Percentiles rank a stretch among this genome's conserved stretches.
Conservation (phyloP, 2,329 filamentous ascomycete genomes). For the Scorias spongiosa region DNA sequence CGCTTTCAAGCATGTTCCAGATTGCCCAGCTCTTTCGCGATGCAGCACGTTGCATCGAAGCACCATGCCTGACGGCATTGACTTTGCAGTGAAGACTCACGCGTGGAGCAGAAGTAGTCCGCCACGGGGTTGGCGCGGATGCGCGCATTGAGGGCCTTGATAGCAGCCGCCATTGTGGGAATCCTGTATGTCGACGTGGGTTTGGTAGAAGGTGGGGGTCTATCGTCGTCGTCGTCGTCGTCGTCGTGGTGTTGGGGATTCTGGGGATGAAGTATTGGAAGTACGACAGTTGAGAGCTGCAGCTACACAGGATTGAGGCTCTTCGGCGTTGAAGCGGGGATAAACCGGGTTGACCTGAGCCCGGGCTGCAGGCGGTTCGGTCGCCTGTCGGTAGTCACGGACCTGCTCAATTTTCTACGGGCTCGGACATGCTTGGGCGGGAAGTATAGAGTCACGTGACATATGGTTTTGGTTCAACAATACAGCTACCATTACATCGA, state of each 20-base stretch:
- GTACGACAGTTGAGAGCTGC: background rate
- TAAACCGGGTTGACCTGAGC: background rate
- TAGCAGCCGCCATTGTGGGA: constrained; percentile 33
- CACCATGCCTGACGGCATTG: too few relatives aligned
- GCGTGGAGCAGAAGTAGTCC: constrained; percentile 39
- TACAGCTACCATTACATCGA: too few relatives aligned
- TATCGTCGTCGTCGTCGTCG: too few relatives aligned
- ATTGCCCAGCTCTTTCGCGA: background rate
- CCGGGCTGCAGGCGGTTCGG: too few relatives aligned
- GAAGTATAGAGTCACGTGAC: too few relatives aligned
- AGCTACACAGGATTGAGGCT: background rate
- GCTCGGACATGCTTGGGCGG: too few relatives aligned
- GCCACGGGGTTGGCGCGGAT: constrained; percentile 35
- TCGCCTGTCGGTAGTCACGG: too few relatives aligned
- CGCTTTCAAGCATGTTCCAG: too few relatives aligned
- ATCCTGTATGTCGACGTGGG: background rate
- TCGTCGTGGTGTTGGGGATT: background rate
- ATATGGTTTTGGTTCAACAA: too few relatives aligned
- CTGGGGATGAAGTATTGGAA: background rate
- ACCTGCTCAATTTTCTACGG: too few relatives aligned
- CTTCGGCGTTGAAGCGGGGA: background rate
- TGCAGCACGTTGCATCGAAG: too few relatives aligned
- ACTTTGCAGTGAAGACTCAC: constrained; percentile 23
- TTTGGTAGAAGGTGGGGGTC: too few relatives aligned
- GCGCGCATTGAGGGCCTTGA: constrained; percentile 38